Conservation (phyloP, 2,329 filamentous ascomycete genomes). For the Cryphonectria japonica region DNA sequence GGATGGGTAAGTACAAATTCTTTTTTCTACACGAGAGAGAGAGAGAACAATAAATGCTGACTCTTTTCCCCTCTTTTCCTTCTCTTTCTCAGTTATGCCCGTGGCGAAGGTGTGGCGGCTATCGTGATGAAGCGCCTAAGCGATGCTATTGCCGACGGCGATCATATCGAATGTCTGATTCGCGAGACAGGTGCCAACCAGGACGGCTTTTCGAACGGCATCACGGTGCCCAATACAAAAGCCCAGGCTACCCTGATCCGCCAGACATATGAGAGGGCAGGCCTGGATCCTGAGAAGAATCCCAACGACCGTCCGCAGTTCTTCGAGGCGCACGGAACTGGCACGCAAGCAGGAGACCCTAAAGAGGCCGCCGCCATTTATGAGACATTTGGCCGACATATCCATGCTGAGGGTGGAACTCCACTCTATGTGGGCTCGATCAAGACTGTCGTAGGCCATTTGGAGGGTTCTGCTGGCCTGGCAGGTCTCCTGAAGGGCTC, state of each 20-base stretch:
- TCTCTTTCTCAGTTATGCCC: conserved; percentile 47
- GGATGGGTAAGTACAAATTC: conserved; percentile 40
- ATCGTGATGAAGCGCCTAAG: conserved; percentile 51
- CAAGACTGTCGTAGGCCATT: conserved; percentile 45
- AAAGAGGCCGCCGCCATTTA: conserved; percentile 41
- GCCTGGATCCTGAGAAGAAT: conserved; percentile 37
- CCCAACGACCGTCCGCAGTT: conserved; percentile 40
- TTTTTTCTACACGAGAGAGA: no score
- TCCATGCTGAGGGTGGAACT: neutral
- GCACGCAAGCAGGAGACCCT: conserved; percentile 32
- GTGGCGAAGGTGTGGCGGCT: conserved; percentile 54
- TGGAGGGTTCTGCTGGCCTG: conserved; percentile 47
- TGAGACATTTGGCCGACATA: conserved; percentile 31
- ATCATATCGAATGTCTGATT: conserved; percentile 45
- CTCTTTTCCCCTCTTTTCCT: neutral
- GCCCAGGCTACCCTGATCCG: conserved; percentile 47
- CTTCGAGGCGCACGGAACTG: conserved; percentile 46
- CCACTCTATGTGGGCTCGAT: conserved; percentile 37
- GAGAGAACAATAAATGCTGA: neutral
- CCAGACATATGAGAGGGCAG: conserved; percentile 44
- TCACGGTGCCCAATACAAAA: conserved; percentile 50
- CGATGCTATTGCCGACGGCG: conserved; percentile 51
- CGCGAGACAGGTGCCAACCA: conserved; percentile 48
- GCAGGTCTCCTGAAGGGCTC: conserved; percentile 45
- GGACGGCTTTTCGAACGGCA: conserved; percentile 51